These are phyloP conservation scores for Calocybe indica DNA, from an alignment of 768 basidiomycete genomes.

Conservation along the genomic window DNA sequence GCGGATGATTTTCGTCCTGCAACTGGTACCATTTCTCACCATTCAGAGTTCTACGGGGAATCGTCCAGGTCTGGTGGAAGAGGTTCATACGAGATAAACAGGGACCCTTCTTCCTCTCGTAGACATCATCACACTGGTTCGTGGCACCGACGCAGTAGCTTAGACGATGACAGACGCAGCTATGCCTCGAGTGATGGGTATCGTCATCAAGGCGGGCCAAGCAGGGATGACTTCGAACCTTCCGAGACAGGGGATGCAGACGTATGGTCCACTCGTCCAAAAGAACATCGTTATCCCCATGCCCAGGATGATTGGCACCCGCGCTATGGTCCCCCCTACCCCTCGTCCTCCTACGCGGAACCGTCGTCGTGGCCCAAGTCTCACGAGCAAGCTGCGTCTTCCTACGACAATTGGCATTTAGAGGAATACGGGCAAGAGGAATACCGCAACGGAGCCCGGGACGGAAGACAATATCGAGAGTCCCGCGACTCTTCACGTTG, in stretches of 20 bases:
- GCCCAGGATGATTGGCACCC: conserved; percentile 43
- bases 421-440: conserved; percentile 39
- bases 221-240: conserved; percentile 44
- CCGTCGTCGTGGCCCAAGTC: conserved; percentile 33
- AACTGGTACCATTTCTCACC: conserved; percentile 43
- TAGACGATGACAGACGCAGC: conserved; percentile 38
- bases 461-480: conserved; percentile 10
- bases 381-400: conserved; percentile 33
- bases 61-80: conserved; percentile 36
- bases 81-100: conserved; percentile 35
- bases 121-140: conserved; percentile 42
- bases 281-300: conserved; percentile 27
- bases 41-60: conserved; percentile 42
- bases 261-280: conserved; percentile 33
- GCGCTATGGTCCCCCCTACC: conserved; percentile 39
- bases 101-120: conserved; percentile 49
- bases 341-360: conserved; percentile 42
- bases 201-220: conserved; percentile 27
- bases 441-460: conserved; percentile 18
- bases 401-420: conserved; percentile 36
- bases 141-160: conserved; percentile 33
- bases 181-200: conserved; percentile 44
- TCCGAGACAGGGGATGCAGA: conserved; percentile 38
- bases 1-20: conserved; percentile 47
- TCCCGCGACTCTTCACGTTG: conserved; percentile 27